These are phyloP conservation scores for Taphrina flavorubra DNA, from an alignment of 1,139 yeast genomes.

Conservation along the genomic window DNA sequence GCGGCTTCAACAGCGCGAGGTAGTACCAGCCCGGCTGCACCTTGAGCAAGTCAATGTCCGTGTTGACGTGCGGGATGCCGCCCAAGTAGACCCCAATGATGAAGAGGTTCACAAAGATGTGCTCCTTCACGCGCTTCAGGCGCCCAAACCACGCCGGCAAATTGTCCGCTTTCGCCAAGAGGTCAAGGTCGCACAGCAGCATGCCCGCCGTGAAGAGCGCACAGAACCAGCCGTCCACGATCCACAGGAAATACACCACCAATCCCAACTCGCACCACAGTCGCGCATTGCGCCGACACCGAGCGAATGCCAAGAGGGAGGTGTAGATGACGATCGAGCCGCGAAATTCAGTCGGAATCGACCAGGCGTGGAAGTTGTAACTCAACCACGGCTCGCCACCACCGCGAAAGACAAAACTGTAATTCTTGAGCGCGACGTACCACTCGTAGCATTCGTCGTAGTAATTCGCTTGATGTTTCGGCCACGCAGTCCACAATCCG, in stretches of 20 bases:
- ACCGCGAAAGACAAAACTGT: constrained; percentile 26
- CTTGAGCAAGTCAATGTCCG: constrained; percentile 21
- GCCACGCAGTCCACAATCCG: constrained; percentile 37
- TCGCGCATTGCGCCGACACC: constrained; percentile 24
- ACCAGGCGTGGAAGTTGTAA: constrained; percentile 39
- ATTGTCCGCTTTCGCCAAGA: constrained; percentile 10
- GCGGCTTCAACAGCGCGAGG: constrained; percentile 28
- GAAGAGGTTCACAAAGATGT: constrained; percentile 23
- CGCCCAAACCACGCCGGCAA: constrained; percentile 16
- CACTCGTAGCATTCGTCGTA: constrained; percentile 20
- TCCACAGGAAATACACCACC: constrained; percentile 23
- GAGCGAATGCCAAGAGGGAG: constrained; percentile 19
- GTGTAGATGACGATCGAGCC: constrained; percentile 37
- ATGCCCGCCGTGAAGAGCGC: constrained; percentile 27
- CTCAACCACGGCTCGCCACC: constrained; percentile 36
- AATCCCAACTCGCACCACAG: constrained; percentile 24
- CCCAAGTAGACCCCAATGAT: constrained; percentile 32
- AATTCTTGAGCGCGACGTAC: constrained; percentile 32
- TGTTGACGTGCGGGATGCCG: constrained; percentile 27
- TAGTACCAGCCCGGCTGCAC: constrained; percentile 37
- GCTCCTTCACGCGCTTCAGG: constrained; percentile 2
- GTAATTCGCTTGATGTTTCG: constrained; percentile 28
- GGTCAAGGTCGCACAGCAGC: constrained; percentile 37
- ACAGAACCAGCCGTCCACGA: constrained; percentile 40
- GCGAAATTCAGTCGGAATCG: constrained; percentile 33